Evolutionary conservation across 441 rosid genomes (phyloP), one percentile per base, ranked within the genome.

Genomic region (Populus tomentosa): DNA sequence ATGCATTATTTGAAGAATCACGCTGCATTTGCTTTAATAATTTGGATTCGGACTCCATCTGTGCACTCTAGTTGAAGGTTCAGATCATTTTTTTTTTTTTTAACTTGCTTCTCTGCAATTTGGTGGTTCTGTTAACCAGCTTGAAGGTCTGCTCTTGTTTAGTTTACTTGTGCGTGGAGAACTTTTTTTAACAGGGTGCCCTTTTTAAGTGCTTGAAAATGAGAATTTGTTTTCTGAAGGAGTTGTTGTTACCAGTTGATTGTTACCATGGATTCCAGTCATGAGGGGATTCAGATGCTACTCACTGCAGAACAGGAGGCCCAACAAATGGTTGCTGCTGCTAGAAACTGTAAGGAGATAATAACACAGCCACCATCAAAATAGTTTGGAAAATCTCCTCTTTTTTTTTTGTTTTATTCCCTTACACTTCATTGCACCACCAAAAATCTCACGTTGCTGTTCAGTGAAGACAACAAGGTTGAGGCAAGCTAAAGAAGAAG

Each of bases 401-500:
- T 18, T 24, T 8, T 46, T 20, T 16, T 46, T 16, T 46, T 18
- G 7, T 0, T 11, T 21, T 2, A 9, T 50, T 38, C 8, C 28
- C 2, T 70, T 16, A 10, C 6, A 24, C 40, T 18, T 56, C 7
- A 20, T 40, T 56, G 9, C 9, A 56, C 62, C 62, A 20, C 20
- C 23, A 53, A 32, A 50, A 24, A 1, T 30, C 11, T 66, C 14
- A 9, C 38, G 14, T 77, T 71, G 8, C 38, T 70, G 16, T 50
- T 33, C 81, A 90, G 95, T 87, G 87, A 91, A 88, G 79, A 72
- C 85, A 40, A 28, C 83, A 6, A 87, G 93, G 75, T 71, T 91
- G 82, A 91, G 85, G 82, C 92, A 91, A 81, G 92, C 95, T 0
- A 91, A 88, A 80, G 89, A 91, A 24, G 93, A 91, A 82, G 95